Conservation (phyloP, 352 stramenopile genomes). For the Pythium scleroteichum region DNA sequence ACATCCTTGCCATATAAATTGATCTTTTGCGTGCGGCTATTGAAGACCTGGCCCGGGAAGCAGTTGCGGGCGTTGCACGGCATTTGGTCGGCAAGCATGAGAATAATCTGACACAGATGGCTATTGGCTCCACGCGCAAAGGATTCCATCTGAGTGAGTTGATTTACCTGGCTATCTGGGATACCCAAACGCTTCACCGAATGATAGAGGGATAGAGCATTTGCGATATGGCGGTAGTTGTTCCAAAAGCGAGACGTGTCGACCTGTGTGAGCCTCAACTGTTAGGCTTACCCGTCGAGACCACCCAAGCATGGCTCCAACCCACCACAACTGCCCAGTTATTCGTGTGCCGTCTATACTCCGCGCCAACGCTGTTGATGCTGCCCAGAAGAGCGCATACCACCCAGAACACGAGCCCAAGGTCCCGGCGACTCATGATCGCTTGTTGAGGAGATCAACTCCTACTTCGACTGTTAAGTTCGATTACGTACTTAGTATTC, state of each 20-base stretch:
- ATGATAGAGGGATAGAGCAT: slow-evolving; percentile 94
- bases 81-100: slow-evolving; percentile 97
- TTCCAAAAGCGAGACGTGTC: slow-evolving; percentile 96
- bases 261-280: slow-evolving; percentile 45
- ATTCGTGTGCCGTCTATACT: slow-evolving; percentile 79
- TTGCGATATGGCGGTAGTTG: slow-evolving; percentile 97
- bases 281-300: no score
- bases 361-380: slow-evolving; percentile 15
- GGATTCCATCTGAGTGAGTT: background rate
- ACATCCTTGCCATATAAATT: slow-evolving; percentile 92
- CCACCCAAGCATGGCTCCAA: no score
- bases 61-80: slow-evolving; percentile 91
- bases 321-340: slow-evolving; percentile 87
- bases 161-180: slow-evolving; percentile 88
- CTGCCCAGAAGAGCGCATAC: slow-evolving; percentile 17
- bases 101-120: slow-evolving; percentile 75
- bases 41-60: slow-evolving; percentile 90
- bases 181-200: slow-evolving; percentile 92
- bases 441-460: no score
- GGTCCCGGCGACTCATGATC: slow-evolving; percentile 1
- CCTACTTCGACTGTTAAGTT: no score
- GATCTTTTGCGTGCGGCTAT: slow-evolving; percentile 88
- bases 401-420: slow-evolving; percentile 16
- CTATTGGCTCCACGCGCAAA: background rate
- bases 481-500: no score